A percentile compares a stretch with the other conserved stretches of the same genome.
These are phyloP conservation scores for Penicillium paxilli DNA, from an alignment of 495 filamentous ascomycete genomes.

Conservation along the genomic window DNA sequence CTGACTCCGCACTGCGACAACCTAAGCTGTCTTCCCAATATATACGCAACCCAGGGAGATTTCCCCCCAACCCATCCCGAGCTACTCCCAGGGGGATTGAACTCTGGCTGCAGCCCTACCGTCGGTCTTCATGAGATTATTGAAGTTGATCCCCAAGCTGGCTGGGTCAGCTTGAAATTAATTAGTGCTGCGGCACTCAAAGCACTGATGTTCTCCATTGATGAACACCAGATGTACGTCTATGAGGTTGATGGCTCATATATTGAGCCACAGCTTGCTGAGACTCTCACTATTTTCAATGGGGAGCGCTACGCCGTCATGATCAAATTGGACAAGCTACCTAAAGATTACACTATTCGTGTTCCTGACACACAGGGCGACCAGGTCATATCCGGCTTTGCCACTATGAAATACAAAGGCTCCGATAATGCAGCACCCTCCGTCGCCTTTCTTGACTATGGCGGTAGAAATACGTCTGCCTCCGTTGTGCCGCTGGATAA, in stretches of 20 bases:
- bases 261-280: conserved; percentile 33
- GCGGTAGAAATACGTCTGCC: conserved; percentile 31
- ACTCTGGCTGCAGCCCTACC: conserved; percentile 42
- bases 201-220: conserved; percentile 41
- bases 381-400: conserved; percentile 38
- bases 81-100: conserved; percentile 35
- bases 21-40: conserved; percentile 28
- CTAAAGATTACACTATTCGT: conserved; percentile 36
- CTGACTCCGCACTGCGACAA: background rate
- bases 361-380: conserved; percentile 31
- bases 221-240: conserved; percentile 40
- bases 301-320: conserved; percentile 40
- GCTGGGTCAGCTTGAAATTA: conserved; percentile 52
- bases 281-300: conserved; percentile 30
- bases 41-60: conserved; percentile 29
- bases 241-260: conserved; percentile 43
- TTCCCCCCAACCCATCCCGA: conserved; percentile 29
- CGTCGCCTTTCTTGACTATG: conserved; percentile 40
- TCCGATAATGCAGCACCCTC: conserved; percentile 17
- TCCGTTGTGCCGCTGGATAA: conserved; percentile 35
- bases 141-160: conserved; percentile 32
- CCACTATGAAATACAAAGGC: conserved; percentile 34
- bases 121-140: conserved; percentile 36
- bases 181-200: conserved; percentile 43
- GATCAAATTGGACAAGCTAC: conserved; percentile 37